phyloP scores from a whole-genome alignment of 2,329 filamentous ascomycete genomes.

The Ophiostoma triangulosporum region DNA sequence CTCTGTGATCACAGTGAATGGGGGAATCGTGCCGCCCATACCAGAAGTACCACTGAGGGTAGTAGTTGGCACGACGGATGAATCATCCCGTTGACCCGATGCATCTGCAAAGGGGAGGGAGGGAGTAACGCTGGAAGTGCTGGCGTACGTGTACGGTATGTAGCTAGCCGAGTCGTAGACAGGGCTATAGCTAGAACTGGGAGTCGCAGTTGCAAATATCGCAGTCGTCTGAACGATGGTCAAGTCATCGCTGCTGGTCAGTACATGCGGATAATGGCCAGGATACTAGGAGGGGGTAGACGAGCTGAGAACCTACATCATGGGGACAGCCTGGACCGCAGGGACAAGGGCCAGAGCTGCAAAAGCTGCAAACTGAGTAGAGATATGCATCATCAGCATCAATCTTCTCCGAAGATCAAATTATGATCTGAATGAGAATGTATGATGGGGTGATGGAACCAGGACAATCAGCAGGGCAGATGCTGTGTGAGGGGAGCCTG shows the following conservation, averaged over 20 bases:
- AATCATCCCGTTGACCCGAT: background rate
- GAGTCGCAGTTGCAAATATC: background rate
- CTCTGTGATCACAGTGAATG: constrained; percentile 8
- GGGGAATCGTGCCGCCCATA: background rate
- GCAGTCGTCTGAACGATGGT: background rate
- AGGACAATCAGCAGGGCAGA: no score
- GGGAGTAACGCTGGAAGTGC: background rate
- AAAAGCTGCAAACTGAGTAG: background rate
- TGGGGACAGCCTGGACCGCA: background rate
- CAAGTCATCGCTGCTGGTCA: background rate
- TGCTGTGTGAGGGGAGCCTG: no score
- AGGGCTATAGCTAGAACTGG: background rate
- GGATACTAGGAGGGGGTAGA: no score
- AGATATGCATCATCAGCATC: background rate
- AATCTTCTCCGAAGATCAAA: background rate
- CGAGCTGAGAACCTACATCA: background rate
- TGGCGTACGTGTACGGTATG: background rate
- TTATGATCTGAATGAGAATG: no score
- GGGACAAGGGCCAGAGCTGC: background rate
- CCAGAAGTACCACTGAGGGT: background rate
- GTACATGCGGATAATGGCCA: background rate
- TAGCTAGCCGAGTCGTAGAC: background rate
- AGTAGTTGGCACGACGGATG: background rate
- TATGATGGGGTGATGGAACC: no score
- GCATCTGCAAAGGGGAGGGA: background rate